Base-by-base conservation (phyloP, 495 filamentous ascomycete species). In the Apiosordaria backusii region DNA sequence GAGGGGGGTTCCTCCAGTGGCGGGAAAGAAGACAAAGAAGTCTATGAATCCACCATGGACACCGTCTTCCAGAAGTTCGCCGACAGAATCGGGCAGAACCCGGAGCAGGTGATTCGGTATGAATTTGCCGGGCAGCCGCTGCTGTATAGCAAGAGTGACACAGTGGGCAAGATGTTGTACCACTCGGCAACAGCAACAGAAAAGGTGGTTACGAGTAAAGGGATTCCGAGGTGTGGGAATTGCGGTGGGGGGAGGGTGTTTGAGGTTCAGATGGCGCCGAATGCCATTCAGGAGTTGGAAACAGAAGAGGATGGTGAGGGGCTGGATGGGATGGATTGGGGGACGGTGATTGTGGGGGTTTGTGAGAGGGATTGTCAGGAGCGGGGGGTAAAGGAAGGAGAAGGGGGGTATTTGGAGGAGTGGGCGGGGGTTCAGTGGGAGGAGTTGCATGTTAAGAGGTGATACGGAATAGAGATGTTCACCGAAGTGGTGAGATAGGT, bases 381-480 rank as follows among this genome's bases (percentile, higher is more conserved):
- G 70, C 67, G 65, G 62, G 76, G 67, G 52, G 68, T 65, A 25
- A 67, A 7, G 45, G 72, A 7, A 18, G 74, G 65, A 25, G 70
- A 72, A 71, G 74, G 68, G 27, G 75, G 70, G 0, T 97, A 92
- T 79, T 69, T 92, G 52, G 96, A 97, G 80, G 95, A 99, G 78
- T 97, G 96, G 94, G 89, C 85, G 21, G 94, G 95, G 7, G 95
- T 97, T 73, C 95, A 98, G 80, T 99, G 94, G 95, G 95, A 98
- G 81, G 92, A 96, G 76, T 72, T 81, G 69, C 70, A 61, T 18
- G 71, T 70, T 6, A 70, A 71, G 68, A 66, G 76, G 70, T 74
- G 24, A 60, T 7, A n/a, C n/a, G n/a, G n/a, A n/a, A n/a, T n/a
- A n/a, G n/a, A n/a, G n/a, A n/a, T n/a, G n/a, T n/a, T n/a, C n/a